Base-by-base conservation (phyloP, 164 flowering plant species). In the Berberis vulgaris region DNA sequence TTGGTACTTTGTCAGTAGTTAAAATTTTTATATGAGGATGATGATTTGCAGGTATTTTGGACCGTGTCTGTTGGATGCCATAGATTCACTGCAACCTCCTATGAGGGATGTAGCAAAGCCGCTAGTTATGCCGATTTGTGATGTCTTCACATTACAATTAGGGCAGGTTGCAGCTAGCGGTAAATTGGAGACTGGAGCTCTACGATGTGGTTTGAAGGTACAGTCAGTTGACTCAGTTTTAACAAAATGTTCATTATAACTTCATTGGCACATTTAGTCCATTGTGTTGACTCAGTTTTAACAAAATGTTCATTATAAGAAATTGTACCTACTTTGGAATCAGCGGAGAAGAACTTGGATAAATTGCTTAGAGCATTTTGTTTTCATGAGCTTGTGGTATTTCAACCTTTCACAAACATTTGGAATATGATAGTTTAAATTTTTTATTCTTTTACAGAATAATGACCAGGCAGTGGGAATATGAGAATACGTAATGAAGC, bases 141-240 rank as follows among this genome's bases (percentile, higher is more conserved):
- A 95, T 77, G 84, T 87, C 65, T 62, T 88, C n/a, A 85, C 73
- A 72, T 73, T 84, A 59, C 75, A 73, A 3, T 71, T 66, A 8
- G 92, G 90, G 26, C 97, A 82, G 79, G 81, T 86, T 10, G 81
- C 92, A 53, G 90, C 81, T 13, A 81, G 82, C 74, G 99, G 99
- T 43, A 95, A 95, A 78, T 66, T 95, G 80, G 99, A 89, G 73
- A 75, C 85, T 76, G 97, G 99, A 65, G 97, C 97, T 65, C 76
- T 95, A 70, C 89, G 83, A 72, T 74, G 61, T 71, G 99, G 99
- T 65, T 65, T 43, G 10, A 91, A 86, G 94, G 99, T 94, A 82
- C 44, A 26, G 43, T 62, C 7, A 1, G n/a, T 40, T 42, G 9
- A 41, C 7, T 4, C 10, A 6, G 4, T 41, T 57, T 57, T 41